phyloP scores from a whole-genome alignment of 2,329 filamentous ascomycete species.

The Cadophora sp. region DNA sequence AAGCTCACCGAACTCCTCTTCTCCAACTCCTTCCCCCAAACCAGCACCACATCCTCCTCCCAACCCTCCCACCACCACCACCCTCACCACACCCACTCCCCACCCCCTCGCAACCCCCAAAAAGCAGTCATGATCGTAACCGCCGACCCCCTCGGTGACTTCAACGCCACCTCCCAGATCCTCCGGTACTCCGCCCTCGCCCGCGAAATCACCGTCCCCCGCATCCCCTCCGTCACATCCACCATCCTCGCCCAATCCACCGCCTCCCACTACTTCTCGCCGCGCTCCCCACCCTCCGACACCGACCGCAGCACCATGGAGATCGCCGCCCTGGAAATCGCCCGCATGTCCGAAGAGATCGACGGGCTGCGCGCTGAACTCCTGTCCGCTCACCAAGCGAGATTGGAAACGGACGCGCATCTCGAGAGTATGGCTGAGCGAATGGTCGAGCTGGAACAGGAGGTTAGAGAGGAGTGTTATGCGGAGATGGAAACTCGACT shows the following conservation, averaged over 20 bases:
- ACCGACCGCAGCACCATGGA: slow-evolving; percentile 77
- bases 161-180: slow-evolving; percentile 96
- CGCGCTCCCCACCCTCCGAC: slow-evolving; percentile 44
- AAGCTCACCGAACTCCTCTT: slow-evolving; percentile 86
- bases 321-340: slow-evolving; percentile 80
- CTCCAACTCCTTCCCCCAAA: slow-evolving; percentile 77
- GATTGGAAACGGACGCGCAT: slow-evolving; percentile 75
- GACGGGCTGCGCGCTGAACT: slow-evolving; percentile 75
- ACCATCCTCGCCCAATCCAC: slow-evolving; percentile 58
- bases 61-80: slow-evolving; percentile 22
- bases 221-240: slow-evolving; percentile 81
- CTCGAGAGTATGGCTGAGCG: slow-evolving; percentile 71
- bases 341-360: slow-evolving; percentile 78
- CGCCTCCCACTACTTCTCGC: slow-evolving; percentile 36
- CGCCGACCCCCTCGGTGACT: slow-evolving; percentile 90
- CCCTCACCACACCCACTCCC: slow-evolving; percentile 46
- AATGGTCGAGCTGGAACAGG: slow-evolving; percentile 74
- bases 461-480: slow-evolving; percentile 88
- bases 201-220: slow-evolving; percentile 88
- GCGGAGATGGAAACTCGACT: slow-evolving; percentile 83
- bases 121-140: slow-evolving; percentile 96
- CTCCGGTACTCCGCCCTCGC: slow-evolving; percentile 92
- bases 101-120: slow-evolving; percentile 68
- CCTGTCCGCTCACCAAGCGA: slow-evolving; percentile 71
- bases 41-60: slow-evolving; percentile 17